Percentiles rank a stretch among this genome's conserved stretches.
These are phyloP conservation scores for Phytophthora fragariae DNA, from an alignment of 352 stramenopile genomes.

Conservation along the genomic window DNA sequence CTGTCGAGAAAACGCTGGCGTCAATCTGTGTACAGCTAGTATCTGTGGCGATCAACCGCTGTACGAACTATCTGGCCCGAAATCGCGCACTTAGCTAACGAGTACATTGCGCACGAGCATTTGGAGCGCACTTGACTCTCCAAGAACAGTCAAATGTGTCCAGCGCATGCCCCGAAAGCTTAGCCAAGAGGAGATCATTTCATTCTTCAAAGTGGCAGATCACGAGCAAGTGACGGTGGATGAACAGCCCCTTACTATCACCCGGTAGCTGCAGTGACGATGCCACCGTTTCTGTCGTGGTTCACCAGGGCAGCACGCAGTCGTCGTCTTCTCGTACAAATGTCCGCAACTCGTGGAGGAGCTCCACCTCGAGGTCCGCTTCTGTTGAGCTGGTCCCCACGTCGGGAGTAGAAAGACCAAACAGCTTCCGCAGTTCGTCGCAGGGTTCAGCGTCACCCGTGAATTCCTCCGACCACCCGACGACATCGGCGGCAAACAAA, in stretches of 20 bases:
- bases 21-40: background rate
- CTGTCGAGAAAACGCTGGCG: background rate
- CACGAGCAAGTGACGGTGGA: background rate
- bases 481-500: slow-evolving; percentile 1
- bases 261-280: slow-evolving; percentile 4
- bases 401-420: background rate
- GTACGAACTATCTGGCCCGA: background rate
- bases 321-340: background rate
- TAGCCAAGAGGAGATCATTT: background rate
- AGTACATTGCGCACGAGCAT: background rate
- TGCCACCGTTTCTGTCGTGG: slow-evolving; percentile 3
- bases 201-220: slow-evolving; percentile 1
- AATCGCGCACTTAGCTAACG: background rate
- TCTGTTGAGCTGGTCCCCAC: background rate
- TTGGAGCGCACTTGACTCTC: background rate
- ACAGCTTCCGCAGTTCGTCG: slow-evolving; percentile 10
- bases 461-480: background rate
- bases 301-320: slow-evolving; percentile 1
- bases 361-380: background rate
- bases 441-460: background rate
- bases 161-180: background rate
- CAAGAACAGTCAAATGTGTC: background rate
- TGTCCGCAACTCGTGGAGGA: slow-evolving; percentile 5
- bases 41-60: background rate
- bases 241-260: slow-evolving; percentile 1